Base-by-base conservation (phyloP, 164 flowering plant species). In the Berberis thunbergii region DNA sequence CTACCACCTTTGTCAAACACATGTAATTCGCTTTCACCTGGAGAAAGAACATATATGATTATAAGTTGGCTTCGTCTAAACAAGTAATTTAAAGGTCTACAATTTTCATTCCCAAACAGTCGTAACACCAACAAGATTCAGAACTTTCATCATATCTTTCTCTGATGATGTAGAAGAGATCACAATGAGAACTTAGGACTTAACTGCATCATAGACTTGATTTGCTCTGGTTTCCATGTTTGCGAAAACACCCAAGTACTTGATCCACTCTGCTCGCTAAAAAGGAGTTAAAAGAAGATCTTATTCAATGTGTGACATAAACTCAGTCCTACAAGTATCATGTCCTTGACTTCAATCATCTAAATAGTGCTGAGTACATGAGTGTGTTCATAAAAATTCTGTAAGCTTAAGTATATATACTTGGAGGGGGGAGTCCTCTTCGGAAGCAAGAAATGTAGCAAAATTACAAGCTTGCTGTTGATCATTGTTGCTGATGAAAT, bases 181-280 rank as follows among this genome's bases (percentile, higher is more conserved):
- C 2, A 12, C 50, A 48, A 48, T 48, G 50, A 48, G 50, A 11
- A 48, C 9, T 48, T 8, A 12, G 40, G 41, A 72, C 80, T 74
- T 72, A 59, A 93, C 99, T 61, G 85, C 68, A 70, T 73, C 75
- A 59, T 83, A 94, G 13, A 91, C 85, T 73, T 80, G 77, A 74
- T 94, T 91, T 26, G 99, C 97, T 79, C 89, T 77, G 12, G 44
- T 65, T 82, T 94, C 99, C 70, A 76, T 49, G 66, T 94, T 91
- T 48, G 84, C 80, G 62, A 84, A 94, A 39, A 72, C 84, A 50
- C 96, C 99, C 70, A 94, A 66, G 68, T 85, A 94, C 74, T 94
- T 94, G 70, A 94, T 94, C 99, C 99, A 94, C 73, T 94, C 97
- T 67, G 99, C 97, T 64, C 87, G 69, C 97, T 94, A 76, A 11